Percentiles rank a stretch among this genome's conserved stretches.
These are phyloP conservation scores for Quambalaria eucalypti DNA, from an alignment of 1,284 basidiomycete genomes.

Conservation along the genomic window DNA sequence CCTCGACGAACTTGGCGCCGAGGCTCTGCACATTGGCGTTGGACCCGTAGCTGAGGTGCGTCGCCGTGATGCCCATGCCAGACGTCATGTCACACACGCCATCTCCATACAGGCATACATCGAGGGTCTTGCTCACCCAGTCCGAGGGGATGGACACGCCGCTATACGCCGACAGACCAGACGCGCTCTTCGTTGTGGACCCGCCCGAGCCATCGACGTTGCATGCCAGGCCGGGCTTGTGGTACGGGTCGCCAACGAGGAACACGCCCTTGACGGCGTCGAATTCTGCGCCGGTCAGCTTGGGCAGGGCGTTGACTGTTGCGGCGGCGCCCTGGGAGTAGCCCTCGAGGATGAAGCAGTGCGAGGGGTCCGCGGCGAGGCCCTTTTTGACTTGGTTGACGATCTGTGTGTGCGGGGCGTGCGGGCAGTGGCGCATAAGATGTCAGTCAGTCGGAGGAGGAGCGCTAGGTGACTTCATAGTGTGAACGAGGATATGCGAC, in stretches of 20 bases:
- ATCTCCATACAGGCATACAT: too few species aligned
- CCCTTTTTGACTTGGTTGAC: conserved; percentile 11
- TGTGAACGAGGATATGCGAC: background rate
- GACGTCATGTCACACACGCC: too few species aligned
- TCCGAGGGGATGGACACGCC: background rate
- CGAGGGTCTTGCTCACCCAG: background rate
- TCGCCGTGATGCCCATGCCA: too few species aligned
- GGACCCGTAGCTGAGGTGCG: too few species aligned
- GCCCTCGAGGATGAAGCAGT: conserved; percentile 23
- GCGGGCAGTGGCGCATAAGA: background rate
- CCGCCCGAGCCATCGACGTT: conserved; percentile 41
- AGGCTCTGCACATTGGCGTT: too few species aligned
- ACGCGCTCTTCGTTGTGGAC: conserved; percentile 8
- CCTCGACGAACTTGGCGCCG: too few species aligned
- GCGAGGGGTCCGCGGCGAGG: conserved; percentile 9
- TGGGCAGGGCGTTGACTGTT: conserved; percentile 30
- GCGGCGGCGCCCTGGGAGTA: conserved; percentile 38
- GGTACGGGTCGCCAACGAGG: conserved; percentile 40
- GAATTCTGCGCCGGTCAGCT: conserved; percentile 18
- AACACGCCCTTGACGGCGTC: conserved; percentile 43
- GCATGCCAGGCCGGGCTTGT: conserved; percentile 33
- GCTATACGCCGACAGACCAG: background rate
- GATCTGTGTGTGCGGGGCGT: conserved; percentile 5
- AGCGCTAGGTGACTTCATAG: background rate
- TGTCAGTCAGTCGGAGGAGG: background rate